Percentiles rank a stretch among this genome's conserved stretches.
phyloP scores from a whole-genome alignment of 345 rosid species.

The Populus alba region DNA sequence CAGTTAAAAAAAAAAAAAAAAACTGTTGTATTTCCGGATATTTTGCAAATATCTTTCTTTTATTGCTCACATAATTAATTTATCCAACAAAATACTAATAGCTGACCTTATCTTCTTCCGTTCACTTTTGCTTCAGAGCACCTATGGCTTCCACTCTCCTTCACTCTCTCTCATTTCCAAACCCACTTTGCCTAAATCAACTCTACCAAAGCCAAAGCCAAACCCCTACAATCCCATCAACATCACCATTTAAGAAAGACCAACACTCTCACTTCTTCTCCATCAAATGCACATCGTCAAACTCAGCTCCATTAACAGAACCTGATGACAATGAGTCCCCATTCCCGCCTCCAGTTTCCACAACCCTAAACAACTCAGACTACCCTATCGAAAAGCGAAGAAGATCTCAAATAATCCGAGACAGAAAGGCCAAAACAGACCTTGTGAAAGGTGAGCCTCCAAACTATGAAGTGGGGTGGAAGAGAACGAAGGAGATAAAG shows the following conservation, averaged over 20 bases:
- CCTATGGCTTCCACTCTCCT: slow-evolving; percentile 33
- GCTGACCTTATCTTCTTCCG: neutral
- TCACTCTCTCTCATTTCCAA: slow-evolving; percentile 21
- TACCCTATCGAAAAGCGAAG: slow-evolving; percentile 76
- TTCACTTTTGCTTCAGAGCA: neutral
- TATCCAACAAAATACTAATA: neutral
- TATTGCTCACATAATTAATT: neutral
- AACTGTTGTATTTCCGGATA: neutral
- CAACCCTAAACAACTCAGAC: slow-evolving; percentile 47
- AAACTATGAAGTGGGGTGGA: slow-evolving; percentile 83
- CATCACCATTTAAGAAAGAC: neutral
- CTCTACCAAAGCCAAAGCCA: neutral
- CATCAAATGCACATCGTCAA: slow-evolving; percentile 37
- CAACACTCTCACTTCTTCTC: neutral
- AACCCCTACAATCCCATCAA: slow-evolving; percentile 4
- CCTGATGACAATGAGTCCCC: slow-evolving; percentile 2
- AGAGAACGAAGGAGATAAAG: slow-evolving; percentile 61
- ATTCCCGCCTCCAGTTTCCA: slow-evolving; percentile 43
- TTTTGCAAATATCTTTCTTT: neutral
- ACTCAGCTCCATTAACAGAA: slow-evolving; percentile 4
- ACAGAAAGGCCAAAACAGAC: slow-evolving; percentile 36
- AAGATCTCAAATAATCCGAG: slow-evolving; percentile 57
- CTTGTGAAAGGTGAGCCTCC: slow-evolving; percentile 61
- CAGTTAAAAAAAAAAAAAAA: neutral
- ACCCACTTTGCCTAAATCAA: slow-evolving; percentile 14